Evolutionary conservation across 805 yeast species (phyloP).

Genomic region (Danielia oregonensis): DNA sequence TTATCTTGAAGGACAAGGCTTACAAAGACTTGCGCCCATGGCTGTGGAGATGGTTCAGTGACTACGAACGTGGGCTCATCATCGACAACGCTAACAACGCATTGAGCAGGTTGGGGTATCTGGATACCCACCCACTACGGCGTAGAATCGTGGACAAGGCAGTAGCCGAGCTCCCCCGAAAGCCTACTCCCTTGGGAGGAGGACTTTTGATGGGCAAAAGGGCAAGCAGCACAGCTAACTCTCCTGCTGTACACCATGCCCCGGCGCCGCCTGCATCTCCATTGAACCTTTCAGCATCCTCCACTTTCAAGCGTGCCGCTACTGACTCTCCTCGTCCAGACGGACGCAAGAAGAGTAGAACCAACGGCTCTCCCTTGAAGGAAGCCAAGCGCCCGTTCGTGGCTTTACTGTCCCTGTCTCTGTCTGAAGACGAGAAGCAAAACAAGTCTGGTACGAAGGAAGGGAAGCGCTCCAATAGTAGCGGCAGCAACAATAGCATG

Average conservation of each 20-base stretch:
- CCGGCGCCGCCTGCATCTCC: conserved; percentile 7
- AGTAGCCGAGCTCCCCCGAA: conserved; percentile 5
- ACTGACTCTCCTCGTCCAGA: conserved; percentile 20
- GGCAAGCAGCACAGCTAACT: conserved; percentile 5
- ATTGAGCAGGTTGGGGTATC: conserved; percentile 38
- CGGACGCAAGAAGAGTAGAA: conserved; percentile 2
- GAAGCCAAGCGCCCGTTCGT: conserved; percentile 3
- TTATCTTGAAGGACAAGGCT: conserved; percentile 37
- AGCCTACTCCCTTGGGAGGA: conserved; percentile 22
- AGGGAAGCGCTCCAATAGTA: conserved; percentile 13
- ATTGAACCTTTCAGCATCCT: conserved; percentile 1
- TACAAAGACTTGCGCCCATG: conserved; percentile 39
- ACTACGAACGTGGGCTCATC: conserved; percentile 28
- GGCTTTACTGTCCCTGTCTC: conserved; percentile 18
- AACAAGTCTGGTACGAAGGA: conserved; percentile 12
- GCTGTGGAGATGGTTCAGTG: conserved; percentile 31
- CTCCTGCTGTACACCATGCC: conserved; percentile 1
- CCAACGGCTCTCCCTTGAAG: conserved; percentile 14
- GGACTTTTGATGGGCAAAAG: conserved; percentile 17
- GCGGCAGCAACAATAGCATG: conserved; percentile 13
- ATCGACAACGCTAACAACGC: conserved; percentile 34
- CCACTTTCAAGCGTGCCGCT: conserved; percentile 13
- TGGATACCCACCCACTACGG: conserved; percentile 42
- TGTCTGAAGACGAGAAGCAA: conserved; percentile 21
- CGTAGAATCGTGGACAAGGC: conserved; percentile 23